Base-by-base conservation (phyloP, 768 basidiomycete genomes). In the Rubroboletus pulcherrimus region DNA sequence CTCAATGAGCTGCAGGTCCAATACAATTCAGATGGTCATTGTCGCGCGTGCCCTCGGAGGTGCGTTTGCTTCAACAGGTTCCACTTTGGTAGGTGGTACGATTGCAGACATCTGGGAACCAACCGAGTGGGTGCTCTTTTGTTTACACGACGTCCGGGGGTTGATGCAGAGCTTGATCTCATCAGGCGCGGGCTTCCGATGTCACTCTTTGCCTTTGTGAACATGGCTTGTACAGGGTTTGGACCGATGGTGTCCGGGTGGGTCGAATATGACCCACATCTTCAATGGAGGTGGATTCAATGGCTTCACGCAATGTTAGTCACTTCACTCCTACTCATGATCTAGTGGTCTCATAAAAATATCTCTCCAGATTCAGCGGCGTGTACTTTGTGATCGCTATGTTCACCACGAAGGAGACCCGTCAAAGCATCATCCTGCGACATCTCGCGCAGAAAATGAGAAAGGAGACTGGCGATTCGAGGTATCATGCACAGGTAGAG, bases 211-310 rank as follows among this genome's bases (percentile, higher is more conserved):
- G 71, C 86, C 0, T 55, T 85, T 11, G 75, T 76, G 4, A 87
- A 84, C 3, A 71, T 91, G 34, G 77, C 77, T 3, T 85, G 81
- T 1, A 84, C 82, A 2, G 86, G 83, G 0, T 43, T 91, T 4
- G 89, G 85, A 12, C 83, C 89, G 1, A 70, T 87, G 4, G 69
- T 78, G 9, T 81, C 82, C 24, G 85, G 84, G 15, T 87, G 84
- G 82, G 74, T 89, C 33, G 85, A 90, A 61, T 74, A 79, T 58
- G 79, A 83, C 55, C 72, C 75, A 0, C 73, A 71, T 21, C 71
- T 91, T 12, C 75, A 76, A 63, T 91, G 90, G 88, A 76, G 88
- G 24, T 91, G 89, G 88, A 89, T 93, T 24, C 83, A 89, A 64
- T 91, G 89, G 89, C 78, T 90, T 12, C 83, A 85, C 56, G 74